Conservation (phyloP, 169 alveolate species). For the Eimeria necatrix region DNA sequence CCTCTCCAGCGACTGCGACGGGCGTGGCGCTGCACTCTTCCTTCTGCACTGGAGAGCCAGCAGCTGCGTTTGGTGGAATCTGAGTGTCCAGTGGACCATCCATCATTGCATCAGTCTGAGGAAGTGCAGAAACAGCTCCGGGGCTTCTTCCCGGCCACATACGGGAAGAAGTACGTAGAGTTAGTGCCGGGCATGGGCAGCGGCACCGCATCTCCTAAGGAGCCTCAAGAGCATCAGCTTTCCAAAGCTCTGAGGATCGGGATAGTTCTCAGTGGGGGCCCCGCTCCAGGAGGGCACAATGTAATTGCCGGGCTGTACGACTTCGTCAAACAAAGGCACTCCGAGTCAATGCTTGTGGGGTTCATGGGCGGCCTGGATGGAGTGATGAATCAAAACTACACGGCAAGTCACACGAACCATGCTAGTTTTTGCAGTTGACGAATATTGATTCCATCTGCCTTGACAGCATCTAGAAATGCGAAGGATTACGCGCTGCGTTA, state of each 20-base stretch:
- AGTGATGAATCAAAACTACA: conserved; percentile 75
- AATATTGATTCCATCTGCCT: too few species aligned
- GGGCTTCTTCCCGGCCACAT: conserved; percentile 74
- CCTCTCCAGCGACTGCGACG: conserved; percentile 70
- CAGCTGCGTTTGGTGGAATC: conserved; percentile 65
- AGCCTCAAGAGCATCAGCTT: conserved; percentile 55
- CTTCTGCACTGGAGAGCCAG: conserved; percentile 69
- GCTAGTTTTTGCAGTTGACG: too few species aligned
- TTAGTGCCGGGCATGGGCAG: conserved; percentile 69
- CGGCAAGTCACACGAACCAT: background rate
- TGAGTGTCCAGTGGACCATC: conserved; percentile 59
- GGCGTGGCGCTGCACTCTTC: conserved; percentile 77
- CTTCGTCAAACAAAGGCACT: conserved; percentile 69
- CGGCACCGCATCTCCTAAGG: conserved; percentile 65
- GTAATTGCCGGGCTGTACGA: conserved; percentile 97
- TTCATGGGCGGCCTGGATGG: conserved; percentile 84
- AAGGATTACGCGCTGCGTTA: too few species aligned
- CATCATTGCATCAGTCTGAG: conserved; percentile 61
- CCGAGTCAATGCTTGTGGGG: conserved; percentile 80
- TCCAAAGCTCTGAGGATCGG: conserved; percentile 89
- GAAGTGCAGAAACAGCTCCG: conserved; percentile 71
- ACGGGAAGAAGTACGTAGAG: conserved; percentile 74
- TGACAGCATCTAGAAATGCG: too few species aligned
- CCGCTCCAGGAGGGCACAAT: conserved; percentile 99
- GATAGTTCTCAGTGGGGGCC: conserved; percentile 98